Conservation (phyloP, 1,139 yeast genomes). For the Candida sanyaensis region DNA sequence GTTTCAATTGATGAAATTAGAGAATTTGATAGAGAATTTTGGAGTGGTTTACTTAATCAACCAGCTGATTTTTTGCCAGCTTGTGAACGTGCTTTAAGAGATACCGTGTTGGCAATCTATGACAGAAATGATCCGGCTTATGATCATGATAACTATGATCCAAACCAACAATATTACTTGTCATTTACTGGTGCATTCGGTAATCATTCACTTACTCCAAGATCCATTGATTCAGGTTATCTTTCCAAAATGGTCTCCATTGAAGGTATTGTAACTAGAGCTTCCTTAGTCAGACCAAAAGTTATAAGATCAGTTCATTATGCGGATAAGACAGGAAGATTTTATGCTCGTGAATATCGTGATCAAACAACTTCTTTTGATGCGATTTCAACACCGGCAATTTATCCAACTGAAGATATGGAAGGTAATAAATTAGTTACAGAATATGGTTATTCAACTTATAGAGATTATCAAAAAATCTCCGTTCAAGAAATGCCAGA, state of each 20-base stretch:
- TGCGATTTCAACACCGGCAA: conserved; percentile 81
- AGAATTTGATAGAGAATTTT: conserved; percentile 76
- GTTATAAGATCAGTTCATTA: conserved; percentile 91
- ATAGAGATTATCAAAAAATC: conserved; percentile 90
- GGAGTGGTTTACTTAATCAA: conserved; percentile 71
- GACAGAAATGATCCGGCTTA: conserved; percentile 56
- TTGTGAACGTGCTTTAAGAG: conserved; percentile 83
- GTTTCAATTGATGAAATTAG: conserved; percentile 87
- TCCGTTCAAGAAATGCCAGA: conserved; percentile 99
- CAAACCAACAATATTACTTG: conserved; percentile 68
- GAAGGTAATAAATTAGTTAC: conserved; percentile 87
- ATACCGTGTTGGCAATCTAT: conserved; percentile 69
- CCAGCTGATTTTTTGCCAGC: conserved; percentile 93
- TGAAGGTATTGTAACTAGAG: conserved; percentile 95
- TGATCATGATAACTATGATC: conserved; percentile 46
- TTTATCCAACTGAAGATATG: conserved; percentile 91
- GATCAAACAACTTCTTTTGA: conserved; percentile 93
- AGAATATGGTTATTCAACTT: conserved; percentile 92
- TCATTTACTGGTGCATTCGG: conserved; percentile 95
- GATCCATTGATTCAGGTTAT: conserved; percentile 77
- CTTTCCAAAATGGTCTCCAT: conserved; percentile 82
- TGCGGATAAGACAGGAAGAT: conserved; percentile 80
- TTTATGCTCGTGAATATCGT: conserved; percentile 88
- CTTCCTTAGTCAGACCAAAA: conserved; percentile 92
- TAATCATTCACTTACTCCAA: conserved; percentile 80